Conservation (phyloP, 2,329 filamentous ascomycete species). For the Botrytis pseudocinerea region DNA sequence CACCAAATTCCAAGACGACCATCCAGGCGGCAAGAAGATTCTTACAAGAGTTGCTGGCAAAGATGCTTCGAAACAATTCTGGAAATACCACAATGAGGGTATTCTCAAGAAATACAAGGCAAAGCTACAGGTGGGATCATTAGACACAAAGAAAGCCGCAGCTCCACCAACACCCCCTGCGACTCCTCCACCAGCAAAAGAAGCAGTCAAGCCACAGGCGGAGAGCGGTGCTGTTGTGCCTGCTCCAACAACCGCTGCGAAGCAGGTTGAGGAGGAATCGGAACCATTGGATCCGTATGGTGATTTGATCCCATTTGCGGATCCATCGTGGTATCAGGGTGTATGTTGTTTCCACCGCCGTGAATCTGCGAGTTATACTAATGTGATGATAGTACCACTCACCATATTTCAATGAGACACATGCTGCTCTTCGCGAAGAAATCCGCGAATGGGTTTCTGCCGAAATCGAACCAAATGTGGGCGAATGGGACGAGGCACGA, state of each 20-base stretch:
- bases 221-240: constrained; percentile 56
- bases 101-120: constrained; percentile 65
- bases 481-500: constrained; percentile 96
- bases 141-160: constrained; percentile 77
- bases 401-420: constrained; percentile 93
- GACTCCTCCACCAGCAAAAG: constrained; percentile 48
- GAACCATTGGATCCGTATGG: constrained; percentile 85
- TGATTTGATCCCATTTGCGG: constrained; percentile 83
- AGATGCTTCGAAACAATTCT: constrained; percentile 41
- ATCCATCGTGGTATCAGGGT: constrained; percentile 92
- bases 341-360: constrained; percentile 55
- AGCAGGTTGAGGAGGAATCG: constrained; percentile 46
- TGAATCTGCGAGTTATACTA: background rate
- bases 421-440: constrained; percentile 87
- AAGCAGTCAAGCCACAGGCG: constrained; percentile 56
- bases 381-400: constrained; percentile 74
- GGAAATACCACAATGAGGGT: constrained; percentile 43
- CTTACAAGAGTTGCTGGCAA: constrained; percentile 41
- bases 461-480: constrained; percentile 86
- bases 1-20: constrained; percentile 83
- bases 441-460: constrained; percentile 88
- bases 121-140: constrained; percentile 84
- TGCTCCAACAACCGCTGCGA: constrained; percentile 44
- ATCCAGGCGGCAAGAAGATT: constrained; percentile 54
- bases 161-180: constrained; percentile 53